Base-by-base conservation (phyloP, 768 basidiomycete genomes). In the Psilocybe subaeruginosa region DNA sequence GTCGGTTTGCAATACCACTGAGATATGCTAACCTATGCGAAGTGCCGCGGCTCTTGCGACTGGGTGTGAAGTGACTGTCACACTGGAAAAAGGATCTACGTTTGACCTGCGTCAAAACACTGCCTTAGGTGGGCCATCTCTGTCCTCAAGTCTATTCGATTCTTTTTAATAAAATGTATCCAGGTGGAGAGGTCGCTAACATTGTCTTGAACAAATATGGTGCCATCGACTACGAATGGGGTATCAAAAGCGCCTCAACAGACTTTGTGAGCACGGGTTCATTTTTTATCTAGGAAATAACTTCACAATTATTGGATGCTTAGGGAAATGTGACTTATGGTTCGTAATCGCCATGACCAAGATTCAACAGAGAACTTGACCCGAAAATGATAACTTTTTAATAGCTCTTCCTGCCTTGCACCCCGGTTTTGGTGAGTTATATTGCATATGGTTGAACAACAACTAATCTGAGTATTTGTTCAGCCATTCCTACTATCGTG, bases 261-360 rank as follows among this genome's bases (percentile, higher is more conserved):
- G 92, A 93, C 70, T 93, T 94, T 64, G 92, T 92, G 66, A 77
- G 89, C 76, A 4, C 23, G 7, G 50, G 37, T 41, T 30, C 37
- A 45, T 11, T 1, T 12, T 43, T 43, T 1, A 14, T 16, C 14
- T 43, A 5, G 14, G 33, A 29, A n/a, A 41, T 53, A 33, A 7
- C 17, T n/a, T 59, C 9, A 41, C 16, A 35, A 19, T 48, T 8
- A 23, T 23, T 58, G 45, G 30, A 54, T 41, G 7, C 41, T 11
- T 52, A 91, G 90, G 90, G 90, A 27, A 91, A 92, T 69, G 78
- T 93, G 27, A 88, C 86, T 4, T 91, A 93, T 64, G 84, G 91
- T 91, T 70, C 52, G 72, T 11, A 43, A 4, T 43, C 14, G n/a
- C 4, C 17, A 35, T 14, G 8, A 33, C 43, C 19, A 23, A 23